These are phyloP conservation scores for Lasiodiplodia gonubiensis DNA, from an alignment of 2,329 filamentous ascomycete genomes.

Conservation along the genomic window DNA sequence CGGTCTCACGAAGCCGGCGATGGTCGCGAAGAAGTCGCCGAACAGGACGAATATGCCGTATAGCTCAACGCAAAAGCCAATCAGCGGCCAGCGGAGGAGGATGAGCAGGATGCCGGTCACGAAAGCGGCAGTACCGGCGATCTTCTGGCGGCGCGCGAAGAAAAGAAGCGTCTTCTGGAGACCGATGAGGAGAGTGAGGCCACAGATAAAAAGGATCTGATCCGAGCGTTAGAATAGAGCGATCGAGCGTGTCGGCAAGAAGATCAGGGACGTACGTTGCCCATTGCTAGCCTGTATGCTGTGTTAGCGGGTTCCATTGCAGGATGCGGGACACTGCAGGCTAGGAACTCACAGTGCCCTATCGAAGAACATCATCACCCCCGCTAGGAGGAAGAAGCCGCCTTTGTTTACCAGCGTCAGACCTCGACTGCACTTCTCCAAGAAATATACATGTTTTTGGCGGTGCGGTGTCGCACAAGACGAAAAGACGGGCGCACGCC, in stretches of 20 bases:
- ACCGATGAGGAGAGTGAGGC: constrained; percentile 94
- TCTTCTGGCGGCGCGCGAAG: constrained; percentile 92
- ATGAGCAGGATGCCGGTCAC: constrained; percentile 83
- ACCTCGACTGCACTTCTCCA: constrained; percentile 31
- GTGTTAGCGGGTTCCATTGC: constrained; percentile 29
- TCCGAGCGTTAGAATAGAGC: not conserved
- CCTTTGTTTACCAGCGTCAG: constrained; percentile 58
- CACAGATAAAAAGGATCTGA: constrained; percentile 96
- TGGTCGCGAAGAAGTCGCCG: constrained; percentile 93
- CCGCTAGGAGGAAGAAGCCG: constrained; percentile 91
- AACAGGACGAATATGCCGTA: constrained; percentile 95
- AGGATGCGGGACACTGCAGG: not conserved
- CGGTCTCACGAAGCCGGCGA: constrained; percentile 83
- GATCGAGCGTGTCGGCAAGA: constrained; percentile 13
- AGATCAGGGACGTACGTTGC: constrained; percentile 69
- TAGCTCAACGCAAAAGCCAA: constrained; percentile 87
- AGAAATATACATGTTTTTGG: constrained; percentile 27
- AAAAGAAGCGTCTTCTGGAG: constrained; percentile 88
- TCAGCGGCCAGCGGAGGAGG: constrained; percentile 84
- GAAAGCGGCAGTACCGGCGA: constrained; percentile 89
- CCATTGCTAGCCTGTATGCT: constrained; percentile 82
- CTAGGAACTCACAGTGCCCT: constrained; percentile 76
- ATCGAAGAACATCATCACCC: constrained; percentile 97
- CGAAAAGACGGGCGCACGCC: constrained; percentile 3
- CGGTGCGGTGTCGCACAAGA: not conserved